phyloP scores from a whole-genome alignment of 768 basidiomycete genomes.

The Leccinum uliginosum region DNA sequence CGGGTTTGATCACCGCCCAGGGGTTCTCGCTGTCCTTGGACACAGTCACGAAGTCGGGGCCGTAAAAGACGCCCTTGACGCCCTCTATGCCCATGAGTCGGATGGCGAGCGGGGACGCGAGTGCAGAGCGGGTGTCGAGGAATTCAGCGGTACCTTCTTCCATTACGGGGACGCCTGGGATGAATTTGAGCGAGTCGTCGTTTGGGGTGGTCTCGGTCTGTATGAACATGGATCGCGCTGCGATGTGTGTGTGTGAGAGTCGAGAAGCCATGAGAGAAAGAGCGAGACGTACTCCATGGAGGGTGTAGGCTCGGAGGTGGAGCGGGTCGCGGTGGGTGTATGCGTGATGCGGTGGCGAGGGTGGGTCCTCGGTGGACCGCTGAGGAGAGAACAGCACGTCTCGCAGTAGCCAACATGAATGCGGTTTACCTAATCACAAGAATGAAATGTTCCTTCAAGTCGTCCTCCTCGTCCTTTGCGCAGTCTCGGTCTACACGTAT shows the following conservation, averaged over 20 bases:
- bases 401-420: conserved; percentile 13
- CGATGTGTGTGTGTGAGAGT: background rate
- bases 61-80: conserved; percentile 85
- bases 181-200: conserved; percentile 96
- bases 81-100: conserved; percentile 94
- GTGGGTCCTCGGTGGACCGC: conserved; percentile 31
- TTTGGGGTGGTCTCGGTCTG: conserved; percentile 98
- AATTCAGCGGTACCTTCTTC: conserved; percentile 89
- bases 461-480: conserved; percentile 11
- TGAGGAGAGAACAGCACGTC: conserved; percentile 16
- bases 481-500: conserved; percentile 15
- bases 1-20: conserved; percentile 93
- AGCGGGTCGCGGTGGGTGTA: conserved; percentile 10
- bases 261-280: background rate
- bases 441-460: background rate
- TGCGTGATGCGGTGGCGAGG: conserved; percentile 32
- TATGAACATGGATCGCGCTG: conserved; percentile 93
- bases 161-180: conserved; percentile 89
- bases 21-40: conserved; percentile 82
- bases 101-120: conserved; percentile 91
- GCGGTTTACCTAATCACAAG: conserved; percentile 10
- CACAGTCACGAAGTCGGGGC: conserved; percentile 97
- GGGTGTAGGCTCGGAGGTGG: conserved; percentile 10
- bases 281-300: conserved; percentile 29
- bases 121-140: conserved; percentile 79